Evolutionary conservation across 192 early-diverging fungal species (phyloP).

Genomic region (Rhizoclosmatium sp.): DNA sequence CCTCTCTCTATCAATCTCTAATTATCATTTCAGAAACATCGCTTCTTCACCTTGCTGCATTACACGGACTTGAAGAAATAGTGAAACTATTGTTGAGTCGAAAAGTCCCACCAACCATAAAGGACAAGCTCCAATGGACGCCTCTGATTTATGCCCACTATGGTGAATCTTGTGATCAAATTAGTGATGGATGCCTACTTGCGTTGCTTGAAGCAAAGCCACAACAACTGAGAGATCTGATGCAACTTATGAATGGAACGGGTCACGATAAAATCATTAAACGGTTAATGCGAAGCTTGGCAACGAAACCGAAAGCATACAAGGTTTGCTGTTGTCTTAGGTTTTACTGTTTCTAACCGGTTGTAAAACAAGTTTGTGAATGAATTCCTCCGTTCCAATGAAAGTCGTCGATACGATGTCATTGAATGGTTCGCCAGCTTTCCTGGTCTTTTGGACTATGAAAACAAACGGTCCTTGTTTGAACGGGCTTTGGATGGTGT

Average conservation of each 20-base stretch:
- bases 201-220: constrained; percentile 23
- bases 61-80: constrained; percentile 14
- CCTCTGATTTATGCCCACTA: constrained; percentile 28
- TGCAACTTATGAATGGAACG: not conserved
- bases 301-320: constrained; percentile 21
- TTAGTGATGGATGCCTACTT: constrained; percentile 28
- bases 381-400: not conserved
- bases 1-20: not conserved
- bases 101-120: constrained; percentile 13
- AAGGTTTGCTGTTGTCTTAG: constrained; percentile 5
- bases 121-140: constrained; percentile 30
- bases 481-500: not conserved
- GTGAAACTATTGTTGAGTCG: not conserved
- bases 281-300: constrained; percentile 13
- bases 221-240: constrained; percentile 21
- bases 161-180: constrained; percentile 16
- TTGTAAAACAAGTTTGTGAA: constrained; percentile 27
- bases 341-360: not conserved
- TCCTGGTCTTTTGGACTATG: constrained; percentile 11
- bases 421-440: constrained; percentile 25
- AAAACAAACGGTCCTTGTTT: constrained; percentile 13
- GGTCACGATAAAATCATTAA: constrained; percentile 18
- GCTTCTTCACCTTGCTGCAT: constrained; percentile 20
- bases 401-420: not conserved
- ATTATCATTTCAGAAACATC: constrained; percentile 6